Conservation (phyloP, 306 rosid species). For the Acacia crassicarpa region DNA sequence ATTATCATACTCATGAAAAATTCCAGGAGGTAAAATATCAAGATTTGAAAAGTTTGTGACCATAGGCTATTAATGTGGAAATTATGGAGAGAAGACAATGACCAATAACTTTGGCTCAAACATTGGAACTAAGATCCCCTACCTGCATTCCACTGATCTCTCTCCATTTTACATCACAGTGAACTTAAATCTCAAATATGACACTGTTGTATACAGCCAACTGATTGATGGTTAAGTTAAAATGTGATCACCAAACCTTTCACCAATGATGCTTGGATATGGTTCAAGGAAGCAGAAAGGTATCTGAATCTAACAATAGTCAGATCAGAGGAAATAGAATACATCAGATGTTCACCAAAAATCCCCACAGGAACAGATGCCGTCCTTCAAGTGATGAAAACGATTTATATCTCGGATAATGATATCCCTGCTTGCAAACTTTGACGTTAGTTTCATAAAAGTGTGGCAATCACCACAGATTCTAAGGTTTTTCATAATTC, state of each 20-base stretch:
- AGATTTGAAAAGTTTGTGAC: not conserved
- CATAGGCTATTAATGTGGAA: not conserved
- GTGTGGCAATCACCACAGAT: conserved; percentile 91
- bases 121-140: not conserved
- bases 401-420: conserved; percentile 78
- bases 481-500: conserved; percentile 90
- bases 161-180: not conserved
- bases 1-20: not conserved
- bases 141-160: not conserved
- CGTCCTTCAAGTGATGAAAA: conserved; percentile 76
- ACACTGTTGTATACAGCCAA: not conserved
- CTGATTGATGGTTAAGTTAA: not conserved
- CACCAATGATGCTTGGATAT: conserved; percentile 1
- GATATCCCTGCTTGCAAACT: conserved; percentile 52
- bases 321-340: not conserved
- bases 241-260: conserved; percentile 14
- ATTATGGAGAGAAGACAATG: not conserved
- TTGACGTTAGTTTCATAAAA: conserved; percentile 72
- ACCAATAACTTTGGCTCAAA: not conserved
- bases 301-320: not conserved
- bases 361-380: conserved; percentile 64
- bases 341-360: conserved; percentile 61
- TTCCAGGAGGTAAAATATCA: not conserved
- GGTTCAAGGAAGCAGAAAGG: not conserved
- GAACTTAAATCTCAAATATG: not conserved